A percentile compares a stretch with the other conserved stretches of the same genome.
Conservation (phyloP, 139 green algal species). For the Coelastrella sp. region DNA sequence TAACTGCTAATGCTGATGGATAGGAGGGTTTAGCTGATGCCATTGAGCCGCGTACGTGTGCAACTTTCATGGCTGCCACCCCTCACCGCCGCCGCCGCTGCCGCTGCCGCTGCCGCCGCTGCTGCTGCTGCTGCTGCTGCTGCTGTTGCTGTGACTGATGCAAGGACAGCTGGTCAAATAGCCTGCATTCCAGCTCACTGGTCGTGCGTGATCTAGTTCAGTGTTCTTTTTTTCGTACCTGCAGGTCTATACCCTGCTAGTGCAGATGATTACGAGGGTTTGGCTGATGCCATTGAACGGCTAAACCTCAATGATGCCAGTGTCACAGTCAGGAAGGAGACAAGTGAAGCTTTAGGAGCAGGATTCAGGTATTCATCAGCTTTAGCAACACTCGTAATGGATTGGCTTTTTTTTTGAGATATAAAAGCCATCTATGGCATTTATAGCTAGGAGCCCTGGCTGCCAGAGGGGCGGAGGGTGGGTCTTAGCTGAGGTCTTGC, state of each 20-base stretch:
- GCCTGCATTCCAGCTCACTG: too few species aligned
- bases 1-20: slow-evolving; percentile 66
- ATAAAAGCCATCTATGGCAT: too few species aligned
- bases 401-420: too few species aligned
- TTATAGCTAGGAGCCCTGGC: too few species aligned
- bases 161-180: too few species aligned
- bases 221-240: too few species aligned
- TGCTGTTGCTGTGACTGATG: too few species aligned
- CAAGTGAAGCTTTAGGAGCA: slow-evolving; percentile 86
- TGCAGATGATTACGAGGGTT: slow-evolving; percentile 74
- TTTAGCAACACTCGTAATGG: too few species aligned
- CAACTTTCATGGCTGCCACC: background rate
- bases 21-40: slow-evolving; percentile 75
- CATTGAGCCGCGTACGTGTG: too few species aligned
- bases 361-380: slow-evolving; percentile 94
- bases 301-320: slow-evolving; percentile 94
- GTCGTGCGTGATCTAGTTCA: too few species aligned
- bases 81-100: background rate
- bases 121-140: background rate
- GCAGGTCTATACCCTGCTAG: slow-evolving; percentile 74
- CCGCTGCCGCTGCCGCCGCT: background rate
- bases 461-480: too few species aligned
- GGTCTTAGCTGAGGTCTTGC: too few species aligned
- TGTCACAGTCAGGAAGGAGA: slow-evolving; percentile 85
- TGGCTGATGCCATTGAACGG: slow-evolving; percentile 77